Conservation (phyloP, 352 stramenopile genomes). For the Globisporangium spiculum region DNA sequence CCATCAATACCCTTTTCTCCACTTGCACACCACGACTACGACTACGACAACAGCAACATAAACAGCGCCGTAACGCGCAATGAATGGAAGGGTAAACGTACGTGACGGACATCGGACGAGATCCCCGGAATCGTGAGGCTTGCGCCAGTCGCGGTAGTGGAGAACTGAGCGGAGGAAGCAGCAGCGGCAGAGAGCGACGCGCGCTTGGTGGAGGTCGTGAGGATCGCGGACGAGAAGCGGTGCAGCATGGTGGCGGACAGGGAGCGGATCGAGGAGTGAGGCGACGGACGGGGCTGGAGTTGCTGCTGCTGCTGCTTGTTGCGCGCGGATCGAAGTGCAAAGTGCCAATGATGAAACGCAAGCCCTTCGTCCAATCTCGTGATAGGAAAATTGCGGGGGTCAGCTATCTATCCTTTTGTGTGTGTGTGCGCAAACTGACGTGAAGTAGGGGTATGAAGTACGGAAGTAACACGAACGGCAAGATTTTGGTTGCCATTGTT, state of each 20-base stretch:
- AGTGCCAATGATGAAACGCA: slow-evolving; percentile 10
- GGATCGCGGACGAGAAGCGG: slow-evolving; percentile 32
- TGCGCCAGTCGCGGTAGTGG: slow-evolving; percentile 23
- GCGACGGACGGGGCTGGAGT: neutral
- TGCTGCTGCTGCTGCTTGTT: slow-evolving; percentile 17
- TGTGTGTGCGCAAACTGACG: neutral
- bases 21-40: neutral
- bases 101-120: slow-evolving; percentile 58
- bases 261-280: slow-evolving; percentile 2
- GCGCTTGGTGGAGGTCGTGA: slow-evolving; percentile 9
- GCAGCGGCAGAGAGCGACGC: slow-evolving; percentile 3
- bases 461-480: slow-evolving; percentile 4
- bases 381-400: neutral
- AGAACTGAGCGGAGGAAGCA: slow-evolving; percentile 24
- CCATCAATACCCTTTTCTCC: neutral
- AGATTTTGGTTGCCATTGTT: neutral
- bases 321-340: neutral
- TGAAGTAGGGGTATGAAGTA: slow-evolving; percentile 34
- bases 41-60: no score
- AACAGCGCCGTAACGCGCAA: neutral
- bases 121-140: slow-evolving; percentile 67
- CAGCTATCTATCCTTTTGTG: neutral
- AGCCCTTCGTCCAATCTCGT: neutral
- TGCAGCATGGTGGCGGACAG: slow-evolving; percentile 34
- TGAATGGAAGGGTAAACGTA: slow-evolving; percentile 13